These are phyloP conservation scores for Solanum peruvianum DNA, from an alignment of 257 asterid species.

Conservation along the genomic window DNA sequence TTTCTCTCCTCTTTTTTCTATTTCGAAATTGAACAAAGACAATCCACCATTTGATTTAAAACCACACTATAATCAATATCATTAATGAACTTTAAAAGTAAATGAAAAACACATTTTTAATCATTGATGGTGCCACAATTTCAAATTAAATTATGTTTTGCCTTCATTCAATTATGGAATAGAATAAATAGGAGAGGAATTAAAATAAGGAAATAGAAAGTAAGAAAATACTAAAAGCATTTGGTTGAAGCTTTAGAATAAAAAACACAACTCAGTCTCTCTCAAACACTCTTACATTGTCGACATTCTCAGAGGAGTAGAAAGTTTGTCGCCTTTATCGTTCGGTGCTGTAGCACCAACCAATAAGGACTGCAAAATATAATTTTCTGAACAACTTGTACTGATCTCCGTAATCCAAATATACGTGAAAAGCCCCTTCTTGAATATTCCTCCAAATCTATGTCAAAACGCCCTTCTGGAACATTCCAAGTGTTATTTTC, in stretches of 20 bases:
- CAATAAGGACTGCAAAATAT: slow-evolving; percentile 51
- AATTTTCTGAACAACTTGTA: slow-evolving; percentile 26
- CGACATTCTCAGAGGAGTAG: slow-evolving; percentile 2
- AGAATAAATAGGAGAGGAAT: not conserved
- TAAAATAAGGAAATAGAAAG: not conserved
- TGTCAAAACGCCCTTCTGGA: slow-evolving; percentile 10
- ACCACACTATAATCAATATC: not conserved
- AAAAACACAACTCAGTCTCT: slow-evolving; percentile 23
- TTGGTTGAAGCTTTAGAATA: not conserved
- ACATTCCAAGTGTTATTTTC: slow-evolving; percentile 1
- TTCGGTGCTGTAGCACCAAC: slow-evolving; percentile 6
- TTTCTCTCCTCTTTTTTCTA: not conserved
- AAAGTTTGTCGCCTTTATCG: not conserved
- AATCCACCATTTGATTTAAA: not conserved
- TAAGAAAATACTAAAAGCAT: not conserved
- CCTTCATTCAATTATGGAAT: not conserved
- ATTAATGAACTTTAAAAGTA: too few relatives aligned
- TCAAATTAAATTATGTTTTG: not conserved
- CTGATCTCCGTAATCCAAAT: slow-evolving; percentile 3
- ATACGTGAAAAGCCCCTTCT: slow-evolving; percentile 8
- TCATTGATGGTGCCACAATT: not conserved
- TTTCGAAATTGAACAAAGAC: too few relatives aligned
- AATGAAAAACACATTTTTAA: not conserved
- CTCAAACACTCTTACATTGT: not conserved
- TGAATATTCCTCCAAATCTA: slow-evolving; percentile 1